phyloP scores from a whole-genome alignment of 106 monocot species.

The Acorus calamus region DNA sequence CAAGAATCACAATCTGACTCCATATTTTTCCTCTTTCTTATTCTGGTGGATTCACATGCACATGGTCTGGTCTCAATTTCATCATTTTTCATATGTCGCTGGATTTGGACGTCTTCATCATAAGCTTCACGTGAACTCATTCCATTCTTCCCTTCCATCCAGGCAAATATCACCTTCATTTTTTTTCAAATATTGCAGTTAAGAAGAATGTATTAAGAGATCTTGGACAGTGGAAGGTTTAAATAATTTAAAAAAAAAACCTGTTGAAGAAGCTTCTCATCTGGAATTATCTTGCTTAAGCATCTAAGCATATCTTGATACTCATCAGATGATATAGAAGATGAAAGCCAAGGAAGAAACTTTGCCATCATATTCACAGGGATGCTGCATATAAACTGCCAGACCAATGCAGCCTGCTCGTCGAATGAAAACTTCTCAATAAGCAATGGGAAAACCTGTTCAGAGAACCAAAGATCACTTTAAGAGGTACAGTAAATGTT shows the following conservation, averaged over 20 bases:
- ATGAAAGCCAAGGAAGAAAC: conserved; percentile 88
- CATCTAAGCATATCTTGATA: conserved; percentile 70
- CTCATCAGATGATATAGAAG: conserved; percentile 77
- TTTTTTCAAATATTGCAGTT: conserved; percentile 6
- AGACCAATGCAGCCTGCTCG: conserved; percentile 89
- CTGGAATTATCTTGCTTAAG: conserved; percentile 74
- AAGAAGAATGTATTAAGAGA: background rate
- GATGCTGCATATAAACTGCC: conserved; percentile 97
- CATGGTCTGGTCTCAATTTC: conserved; percentile 16
- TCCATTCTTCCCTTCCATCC: conserved; percentile 63
- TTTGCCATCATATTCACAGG: conserved; percentile 92
- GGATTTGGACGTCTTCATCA: conserved; percentile 4
- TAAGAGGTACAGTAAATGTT: too few relatives aligned
- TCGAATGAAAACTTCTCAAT: conserved; percentile 85
- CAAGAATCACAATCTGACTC: conserved; percentile 18
- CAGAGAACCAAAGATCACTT: background rate
- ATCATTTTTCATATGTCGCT: conserved; percentile 1
- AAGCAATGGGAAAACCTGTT: conserved; percentile 91
- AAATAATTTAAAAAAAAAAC: conserved; percentile 20
- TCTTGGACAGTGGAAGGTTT: background rate
- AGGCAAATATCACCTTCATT: conserved; percentile 77
- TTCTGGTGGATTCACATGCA: conserved; percentile 23
- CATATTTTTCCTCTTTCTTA: conserved; percentile 63
- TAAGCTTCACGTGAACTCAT: background rate
- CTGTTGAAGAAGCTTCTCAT: conserved; percentile 87